A percentile compares a stretch with the other conserved stretches of the same genome.
Conservation (phyloP, 2,329 filamentous ascomycete species). For the Ilyonectria robusta region DNA sequence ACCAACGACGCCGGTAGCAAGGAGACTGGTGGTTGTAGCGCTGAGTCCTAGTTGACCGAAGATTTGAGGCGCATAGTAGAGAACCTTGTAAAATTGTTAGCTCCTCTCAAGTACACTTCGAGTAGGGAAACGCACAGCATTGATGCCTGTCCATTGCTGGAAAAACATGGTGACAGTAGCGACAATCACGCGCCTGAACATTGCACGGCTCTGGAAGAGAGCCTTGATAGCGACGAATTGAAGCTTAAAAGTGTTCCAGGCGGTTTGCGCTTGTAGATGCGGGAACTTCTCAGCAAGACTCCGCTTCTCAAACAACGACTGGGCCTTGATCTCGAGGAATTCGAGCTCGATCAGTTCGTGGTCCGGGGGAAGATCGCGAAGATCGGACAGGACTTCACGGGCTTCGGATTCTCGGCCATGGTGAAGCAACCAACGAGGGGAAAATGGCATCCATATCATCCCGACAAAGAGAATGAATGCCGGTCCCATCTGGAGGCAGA, state of each 20-base stretch:
- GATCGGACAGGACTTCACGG: conserved; percentile 71
- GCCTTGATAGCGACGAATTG: conserved; percentile 78
- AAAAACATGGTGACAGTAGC: conserved; percentile 76
- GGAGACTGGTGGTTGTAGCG: conserved; percentile 65
- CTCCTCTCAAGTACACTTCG: neutral
- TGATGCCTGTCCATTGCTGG: conserved; percentile 65
- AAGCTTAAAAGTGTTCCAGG: conserved; percentile 75
- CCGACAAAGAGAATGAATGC: conserved; percentile 76
- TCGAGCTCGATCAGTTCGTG: conserved; percentile 81
- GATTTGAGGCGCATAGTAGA: conserved; percentile 81
- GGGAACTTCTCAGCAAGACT: conserved; percentile 78
- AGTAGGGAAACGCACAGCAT: conserved; percentile 58
- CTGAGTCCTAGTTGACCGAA: conserved; percentile 76
- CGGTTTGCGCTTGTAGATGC: conserved; percentile 70
- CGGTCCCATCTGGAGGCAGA: conserved; percentile 79
- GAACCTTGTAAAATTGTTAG: conserved; percentile 40
- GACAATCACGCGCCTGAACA: conserved; percentile 76
- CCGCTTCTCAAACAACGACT: conserved; percentile 83
- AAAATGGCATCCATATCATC: conserved; percentile 86
- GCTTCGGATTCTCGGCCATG: conserved; percentile 79
- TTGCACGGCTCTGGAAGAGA: conserved; percentile 75
- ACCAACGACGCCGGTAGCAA: conserved; percentile 80
- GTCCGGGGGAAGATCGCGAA: conserved; percentile 73
- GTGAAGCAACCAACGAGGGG: conserved; percentile 81
- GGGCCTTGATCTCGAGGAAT: conserved; percentile 87